Conservation (phyloP, 208 protist genomes). For the Tritrichomonas foetus region DNA sequence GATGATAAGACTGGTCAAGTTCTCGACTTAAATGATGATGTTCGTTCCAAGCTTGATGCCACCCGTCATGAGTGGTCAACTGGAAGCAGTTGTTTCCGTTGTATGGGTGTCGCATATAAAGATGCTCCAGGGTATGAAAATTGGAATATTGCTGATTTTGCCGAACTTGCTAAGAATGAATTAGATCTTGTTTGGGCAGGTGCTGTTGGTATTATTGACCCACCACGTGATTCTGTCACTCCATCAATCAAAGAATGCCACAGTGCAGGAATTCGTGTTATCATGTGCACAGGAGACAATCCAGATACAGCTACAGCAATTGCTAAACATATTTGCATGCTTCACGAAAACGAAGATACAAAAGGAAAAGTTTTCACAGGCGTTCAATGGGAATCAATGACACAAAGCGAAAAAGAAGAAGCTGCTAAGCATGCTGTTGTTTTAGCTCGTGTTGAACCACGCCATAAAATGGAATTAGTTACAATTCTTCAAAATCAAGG, state of each 20-base stretch:
- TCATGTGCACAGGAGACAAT: conserved; percentile 85
- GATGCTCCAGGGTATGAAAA: conserved; percentile 41
- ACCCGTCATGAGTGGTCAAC: not conserved
- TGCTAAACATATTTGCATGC: conserved; percentile 79
- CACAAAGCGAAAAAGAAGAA: not conserved
- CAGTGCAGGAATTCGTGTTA: conserved; percentile 83
- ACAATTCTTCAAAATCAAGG: conserved; percentile 53
- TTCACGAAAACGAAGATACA: conserved; percentile 57
- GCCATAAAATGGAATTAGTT: conserved; percentile 59
- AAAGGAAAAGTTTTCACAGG: conserved; percentile 47
- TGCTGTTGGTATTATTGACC: conserved; percentile 77
- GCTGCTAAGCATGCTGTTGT: conserved; percentile 42
- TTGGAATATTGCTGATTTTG: conserved; percentile 43
- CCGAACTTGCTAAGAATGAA: conserved; percentile 56
- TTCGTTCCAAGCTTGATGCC: not conserved
- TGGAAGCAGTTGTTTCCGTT: conserved; percentile 27
- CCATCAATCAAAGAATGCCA: conserved; percentile 75
- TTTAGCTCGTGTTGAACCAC: conserved; percentile 58
- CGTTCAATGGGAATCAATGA: conserved; percentile 35
- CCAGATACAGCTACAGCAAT: conserved; percentile 81
- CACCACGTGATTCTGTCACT: conserved; percentile 74
- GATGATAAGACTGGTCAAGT: conserved; percentile 47
- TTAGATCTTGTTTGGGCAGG: conserved; percentile 58
- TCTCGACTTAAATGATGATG: conserved; percentile 75
- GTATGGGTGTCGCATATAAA: conserved; percentile 40